Evolutionary conservation across 306 rosid genomes (phyloP).

Genomic region (Inga laurina): DNA sequence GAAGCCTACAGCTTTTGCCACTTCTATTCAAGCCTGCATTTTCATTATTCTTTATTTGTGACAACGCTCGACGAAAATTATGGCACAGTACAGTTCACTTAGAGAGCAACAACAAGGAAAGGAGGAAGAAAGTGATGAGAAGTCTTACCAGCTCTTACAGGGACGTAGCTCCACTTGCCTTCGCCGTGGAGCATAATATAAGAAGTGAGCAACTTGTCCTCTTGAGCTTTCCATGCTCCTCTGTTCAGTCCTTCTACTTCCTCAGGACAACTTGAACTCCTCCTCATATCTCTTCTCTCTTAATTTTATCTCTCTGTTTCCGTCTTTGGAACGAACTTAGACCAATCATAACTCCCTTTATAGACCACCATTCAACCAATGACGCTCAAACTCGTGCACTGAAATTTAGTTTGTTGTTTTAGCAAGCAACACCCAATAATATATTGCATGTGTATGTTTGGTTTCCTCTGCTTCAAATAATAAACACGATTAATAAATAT

Average conservation of each 20-base stretch:
- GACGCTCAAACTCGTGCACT: neutral
- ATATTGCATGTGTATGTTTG: neutral
- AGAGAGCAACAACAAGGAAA: neutral
- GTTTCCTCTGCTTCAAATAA: neutral
- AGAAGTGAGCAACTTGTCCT: neutral
- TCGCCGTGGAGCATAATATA: neutral
- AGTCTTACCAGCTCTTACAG: neutral
- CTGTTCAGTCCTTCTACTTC: neutral
- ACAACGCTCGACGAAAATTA: neutral
- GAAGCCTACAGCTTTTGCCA: slow-evolving; percentile 24
- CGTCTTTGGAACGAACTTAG: neutral
- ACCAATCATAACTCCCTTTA: neutral
- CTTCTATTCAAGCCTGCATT: slow-evolving; percentile 9
- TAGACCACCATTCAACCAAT: neutral
- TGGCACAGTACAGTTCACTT: neutral
- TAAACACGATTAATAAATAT: neutral
- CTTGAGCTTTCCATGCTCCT: slow-evolving; percentile 16
- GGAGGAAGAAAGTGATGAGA: too few relatives aligned
- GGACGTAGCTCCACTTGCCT: slow-evolving; percentile 6
- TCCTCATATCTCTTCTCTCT: neutral
- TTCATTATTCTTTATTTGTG: neutral
- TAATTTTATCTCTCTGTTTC: neutral
- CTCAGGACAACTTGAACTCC: neutral
- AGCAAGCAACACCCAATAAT: neutral
- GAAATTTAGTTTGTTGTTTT: neutral